Evolutionary conservation across 352 stramenopile genomes (phyloP).

Genomic region (Phytopythium montanum): DNA sequence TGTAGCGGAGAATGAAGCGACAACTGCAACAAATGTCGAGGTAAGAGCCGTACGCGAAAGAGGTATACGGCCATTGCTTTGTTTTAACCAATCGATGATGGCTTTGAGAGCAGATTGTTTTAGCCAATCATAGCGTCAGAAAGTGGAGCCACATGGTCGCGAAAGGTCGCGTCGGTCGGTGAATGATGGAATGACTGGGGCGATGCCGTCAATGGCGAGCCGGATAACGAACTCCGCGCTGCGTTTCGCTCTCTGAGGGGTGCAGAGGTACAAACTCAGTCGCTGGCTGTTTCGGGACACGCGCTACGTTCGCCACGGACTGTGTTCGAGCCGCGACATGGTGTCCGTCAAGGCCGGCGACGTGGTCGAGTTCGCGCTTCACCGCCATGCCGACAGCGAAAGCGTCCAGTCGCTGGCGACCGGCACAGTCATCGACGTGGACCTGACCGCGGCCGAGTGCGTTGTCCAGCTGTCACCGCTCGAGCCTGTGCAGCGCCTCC

Average conservation of each 20-base stretch:
- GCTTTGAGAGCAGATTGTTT: not conserved
- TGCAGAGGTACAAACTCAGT: not conserved
- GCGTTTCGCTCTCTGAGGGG: not conserved
- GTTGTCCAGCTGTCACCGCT: constrained; percentile 38
- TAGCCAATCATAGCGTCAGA: not conserved
- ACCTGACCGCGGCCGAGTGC: constrained; percentile 13
- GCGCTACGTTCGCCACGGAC: not conserved
- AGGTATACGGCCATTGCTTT: not conserved
- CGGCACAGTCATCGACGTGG: constrained; percentile 34
- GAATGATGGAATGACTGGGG: not conserved
- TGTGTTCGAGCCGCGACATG: constrained; percentile 2
- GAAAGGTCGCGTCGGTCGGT: not conserved
- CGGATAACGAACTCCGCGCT: not conserved
- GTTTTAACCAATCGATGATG: not conserved
- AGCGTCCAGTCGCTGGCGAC: constrained; percentile 7
- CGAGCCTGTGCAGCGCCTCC: constrained; percentile 33
- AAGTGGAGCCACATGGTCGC: not conserved
- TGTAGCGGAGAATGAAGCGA: not conserved
- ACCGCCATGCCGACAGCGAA: not conserved
- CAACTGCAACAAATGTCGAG: constrained; percentile 5
- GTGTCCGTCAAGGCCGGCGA: constrained; percentile 35
- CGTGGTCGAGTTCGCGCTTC: constrained; percentile 36
- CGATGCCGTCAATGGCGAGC: not conserved
- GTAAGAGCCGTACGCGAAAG: not conserved
- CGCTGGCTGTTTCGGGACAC: not conserved